Evolutionary conservation across 768 basidiomycete species (phyloP).

Genomic region (Coprinopsis cinerea): DNA sequence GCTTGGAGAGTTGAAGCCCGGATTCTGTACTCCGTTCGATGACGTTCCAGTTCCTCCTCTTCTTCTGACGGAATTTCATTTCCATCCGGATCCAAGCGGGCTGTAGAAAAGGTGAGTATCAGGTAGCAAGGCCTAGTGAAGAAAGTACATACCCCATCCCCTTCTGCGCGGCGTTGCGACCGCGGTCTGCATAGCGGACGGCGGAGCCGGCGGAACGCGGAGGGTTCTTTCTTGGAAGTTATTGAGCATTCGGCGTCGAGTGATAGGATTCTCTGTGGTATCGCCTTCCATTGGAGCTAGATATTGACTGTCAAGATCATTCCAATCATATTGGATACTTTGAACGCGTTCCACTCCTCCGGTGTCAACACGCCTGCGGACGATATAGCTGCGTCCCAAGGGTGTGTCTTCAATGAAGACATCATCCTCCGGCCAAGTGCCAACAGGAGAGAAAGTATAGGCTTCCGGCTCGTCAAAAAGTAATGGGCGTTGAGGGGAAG

Average conservation of each 20-base stretch:
- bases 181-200: neutral
- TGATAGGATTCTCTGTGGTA: neutral
- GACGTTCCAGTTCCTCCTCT: conserved; percentile 54
- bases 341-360: conserved; percentile 35
- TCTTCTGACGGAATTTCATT: conserved; percentile 59
- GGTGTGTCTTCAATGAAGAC: conserved; percentile 12
- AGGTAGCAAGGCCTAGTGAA: conserved; percentile 6
- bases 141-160: conserved; percentile 38
- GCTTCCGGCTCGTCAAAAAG: conserved; percentile 37
- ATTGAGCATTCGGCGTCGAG: neutral
- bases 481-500: conserved; percentile 22
- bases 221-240: conserved; percentile 5
- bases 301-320: neutral
- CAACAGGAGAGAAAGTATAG: conserved; percentile 18
- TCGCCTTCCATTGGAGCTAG: neutral
- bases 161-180: conserved; percentile 25
- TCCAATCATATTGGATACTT: conserved; percentile 33
- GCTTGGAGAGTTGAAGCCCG: conserved; percentile 20
- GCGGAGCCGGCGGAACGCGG: conserved; percentile 4
- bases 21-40: conserved; percentile 42
- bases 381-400: conserved; percentile 27
- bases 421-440: neutral
- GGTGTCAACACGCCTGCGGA: conserved; percentile 28
- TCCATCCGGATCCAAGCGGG: conserved; percentile 51
- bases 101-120: conserved; percentile 20